Base-by-base conservation (phyloP, 2,329 filamentous ascomycete species). In the Phyllosticta citribraziliensis region DNA sequence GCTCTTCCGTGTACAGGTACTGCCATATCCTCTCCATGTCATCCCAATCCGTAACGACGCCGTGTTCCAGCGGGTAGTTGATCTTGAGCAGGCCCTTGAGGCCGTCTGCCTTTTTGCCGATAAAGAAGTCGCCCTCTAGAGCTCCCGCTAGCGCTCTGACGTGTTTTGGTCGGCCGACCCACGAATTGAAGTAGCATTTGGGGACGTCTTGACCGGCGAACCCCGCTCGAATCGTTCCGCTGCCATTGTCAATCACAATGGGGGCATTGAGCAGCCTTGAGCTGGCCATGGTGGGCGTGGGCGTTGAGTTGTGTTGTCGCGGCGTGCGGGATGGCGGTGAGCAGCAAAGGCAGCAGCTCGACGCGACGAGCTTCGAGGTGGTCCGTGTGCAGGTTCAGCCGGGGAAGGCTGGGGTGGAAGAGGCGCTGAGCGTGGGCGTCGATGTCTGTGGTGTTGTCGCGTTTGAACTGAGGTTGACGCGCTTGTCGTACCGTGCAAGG, bases 21-120 rank as follows among this genome's bases (percentile, higher is more conserved):
- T 95, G 89, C 94, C 94, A 99, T 77, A 99, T 99, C 78, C 91
- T 87, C 80, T 99, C 94, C 94, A 99, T 99, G 72, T 99, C 94
- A 73, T 97, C 94, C 94, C 94, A 99, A 76, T 99, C 91, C 67
- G 94, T 99, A 65, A 99, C 94, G 70, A 99, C 95, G 68, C 94
- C 94, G 74, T 99, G 94, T 78, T 97, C 94, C 60, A 99, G 79
- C 53, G 94, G 94, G 73, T 97, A 97, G 66, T 86, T 84, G 69
- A 99, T 97, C 83, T 97, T 99, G 68, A 99, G 82, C 64, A 99
- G 79, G 2, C 94, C 94, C 70, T 93, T 86, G 70, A 96, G 82
- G 72, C 97, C 92, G 68, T 91, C 89, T 63, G 93, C 92, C 74
- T 91, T 88, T 69, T 92, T 88, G 57, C 94, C 94, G 73, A 99